Base-by-base conservation (phyloP, 1,284 basidiomycete genomes). In the Phlebopus sp. region DNA sequence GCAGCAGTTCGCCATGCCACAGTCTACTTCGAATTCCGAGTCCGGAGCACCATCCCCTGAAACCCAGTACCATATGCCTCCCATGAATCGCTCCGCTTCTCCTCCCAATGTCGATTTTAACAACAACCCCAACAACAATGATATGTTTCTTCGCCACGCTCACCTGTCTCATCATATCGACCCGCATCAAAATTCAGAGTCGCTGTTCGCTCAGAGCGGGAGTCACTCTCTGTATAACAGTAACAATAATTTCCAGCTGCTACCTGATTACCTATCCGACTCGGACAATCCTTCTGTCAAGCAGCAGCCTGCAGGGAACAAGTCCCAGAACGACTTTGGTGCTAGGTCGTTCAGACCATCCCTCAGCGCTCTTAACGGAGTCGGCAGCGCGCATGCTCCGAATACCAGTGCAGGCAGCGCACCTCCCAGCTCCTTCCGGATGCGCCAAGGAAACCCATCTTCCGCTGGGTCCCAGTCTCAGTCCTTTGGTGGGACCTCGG, bases 1-100 rank as follows among this genome's bases (percentile, higher is more conserved):
- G 15, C 64, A 63, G 46, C 50, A 49, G 8, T 51, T 56, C 29
- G 41, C 36, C 43, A 65, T 69, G 66, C 52, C 62, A 35, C 67
- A 65, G 36, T 32, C 66, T 23, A 32, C 49, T 31, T 71, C 76
- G 5, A 74, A 83, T 66, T 73, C 78, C 23, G 80, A 83, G 56
- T 73, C 76, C 42, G 69, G 73, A 25, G 68, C 69, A 45, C 63
- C 72, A 54, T 82, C 81, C 43, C 77, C 81, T 42, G 73, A 77
- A 29, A 66, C 77, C 34, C 77, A 76, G 47, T 82, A 73, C 63
- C 79, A 76, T 58, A 63, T 77, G 38, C 63, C 74, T 49, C 35
- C 44, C 8, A 74, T 74, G 64, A 74, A 75, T 49, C 72, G 69
- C 46, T 63, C 79, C 37, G 79, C 80, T 54, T 80, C 79, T 25